Percentiles rank a stretch among this genome's conserved stretches.
Evolutionary conservation across 2,329 filamentous ascomycete species (phyloP).

Genomic region (Phoma sp.): DNA sequence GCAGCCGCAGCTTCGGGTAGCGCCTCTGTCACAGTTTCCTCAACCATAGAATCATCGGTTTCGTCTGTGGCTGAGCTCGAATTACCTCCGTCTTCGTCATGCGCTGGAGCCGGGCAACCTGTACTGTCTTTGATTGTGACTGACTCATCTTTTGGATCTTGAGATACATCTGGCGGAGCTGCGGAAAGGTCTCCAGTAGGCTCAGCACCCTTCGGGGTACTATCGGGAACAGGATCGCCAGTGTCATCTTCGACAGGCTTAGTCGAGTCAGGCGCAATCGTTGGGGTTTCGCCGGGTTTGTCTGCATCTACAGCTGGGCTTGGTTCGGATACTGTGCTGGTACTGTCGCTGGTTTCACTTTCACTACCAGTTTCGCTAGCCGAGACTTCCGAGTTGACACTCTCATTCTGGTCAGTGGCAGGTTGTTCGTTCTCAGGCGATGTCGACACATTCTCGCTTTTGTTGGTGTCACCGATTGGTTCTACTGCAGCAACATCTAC

Average conservation of each 20-base stretch:
- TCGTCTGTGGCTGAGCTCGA: background rate
- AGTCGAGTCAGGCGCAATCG: background rate
- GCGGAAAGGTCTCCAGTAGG: background rate
- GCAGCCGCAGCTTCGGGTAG: background rate
- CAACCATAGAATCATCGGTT: background rate
- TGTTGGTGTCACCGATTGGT: conserved; percentile 6
- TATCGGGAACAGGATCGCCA: background rate
- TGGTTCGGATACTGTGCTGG: background rate
- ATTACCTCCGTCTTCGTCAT: background rate
- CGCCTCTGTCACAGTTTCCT: background rate
- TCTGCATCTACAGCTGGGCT: background rate
- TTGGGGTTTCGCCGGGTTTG: background rate
- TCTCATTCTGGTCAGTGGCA: background rate
- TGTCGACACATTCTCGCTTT: conserved; percentile 3
- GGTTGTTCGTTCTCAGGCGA: background rate
- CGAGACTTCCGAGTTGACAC: background rate
- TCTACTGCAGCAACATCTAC: conserved; percentile 9
- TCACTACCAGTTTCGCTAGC: background rate
- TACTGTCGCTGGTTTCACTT: background rate
- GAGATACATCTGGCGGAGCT: background rate
- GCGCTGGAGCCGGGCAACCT: no score
- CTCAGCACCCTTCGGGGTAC: background rate
- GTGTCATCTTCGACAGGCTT: background rate
- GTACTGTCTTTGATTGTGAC: background rate
- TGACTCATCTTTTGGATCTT: background rate